Conservation (phyloP, 495 filamentous ascomycete genomes). For the Trichoderma reesei region DNA sequence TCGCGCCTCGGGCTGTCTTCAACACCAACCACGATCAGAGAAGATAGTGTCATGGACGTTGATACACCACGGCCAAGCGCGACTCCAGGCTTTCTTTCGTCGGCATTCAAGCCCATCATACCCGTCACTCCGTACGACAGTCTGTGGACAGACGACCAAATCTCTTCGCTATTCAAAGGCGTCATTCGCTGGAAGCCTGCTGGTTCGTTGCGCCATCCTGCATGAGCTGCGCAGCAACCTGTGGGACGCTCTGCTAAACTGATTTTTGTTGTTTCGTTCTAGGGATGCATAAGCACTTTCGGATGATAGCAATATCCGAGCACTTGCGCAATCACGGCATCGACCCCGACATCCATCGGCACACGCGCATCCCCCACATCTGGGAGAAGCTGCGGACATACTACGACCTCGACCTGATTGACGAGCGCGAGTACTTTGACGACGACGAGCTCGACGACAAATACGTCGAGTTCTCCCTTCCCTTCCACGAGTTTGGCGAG, state of each 20-base stretch:
- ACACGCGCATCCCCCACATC: constrained; percentile 82
- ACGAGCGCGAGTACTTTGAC: constrained; percentile 69
- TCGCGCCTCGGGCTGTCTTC: constrained; percentile 28
- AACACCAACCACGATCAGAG: constrained; percentile 29
- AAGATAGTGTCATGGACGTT: constrained; percentile 44
- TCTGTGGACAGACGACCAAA: constrained; percentile 91
- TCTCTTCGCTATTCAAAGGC: constrained; percentile 81
- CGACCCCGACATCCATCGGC: constrained; percentile 52
- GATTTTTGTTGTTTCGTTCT: constrained; percentile 11
- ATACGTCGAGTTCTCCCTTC: constrained; percentile 66
- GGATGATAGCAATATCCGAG: constrained; percentile 81
- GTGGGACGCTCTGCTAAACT: no score
- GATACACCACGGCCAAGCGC: constrained; percentile 31
- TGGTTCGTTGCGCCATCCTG: constrained; percentile 41
- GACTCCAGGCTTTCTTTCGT: neutral
- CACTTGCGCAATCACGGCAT: constrained; percentile 82
- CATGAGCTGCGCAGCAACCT: neutral
- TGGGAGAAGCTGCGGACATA: constrained; percentile 78
- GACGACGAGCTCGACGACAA: constrained; percentile 41
- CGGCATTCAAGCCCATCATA: constrained; percentile 26
- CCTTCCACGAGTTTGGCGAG: constrained; percentile 64
- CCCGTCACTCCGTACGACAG: constrained; percentile 43
- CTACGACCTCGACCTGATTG: constrained; percentile 81
- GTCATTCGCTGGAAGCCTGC: constrained; percentile 89
- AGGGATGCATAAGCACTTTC: constrained; percentile 98